phyloP scores from a whole-genome alignment of 2,329 filamentous ascomycete species.

The Neopestalotiopsis sp. region DNA sequence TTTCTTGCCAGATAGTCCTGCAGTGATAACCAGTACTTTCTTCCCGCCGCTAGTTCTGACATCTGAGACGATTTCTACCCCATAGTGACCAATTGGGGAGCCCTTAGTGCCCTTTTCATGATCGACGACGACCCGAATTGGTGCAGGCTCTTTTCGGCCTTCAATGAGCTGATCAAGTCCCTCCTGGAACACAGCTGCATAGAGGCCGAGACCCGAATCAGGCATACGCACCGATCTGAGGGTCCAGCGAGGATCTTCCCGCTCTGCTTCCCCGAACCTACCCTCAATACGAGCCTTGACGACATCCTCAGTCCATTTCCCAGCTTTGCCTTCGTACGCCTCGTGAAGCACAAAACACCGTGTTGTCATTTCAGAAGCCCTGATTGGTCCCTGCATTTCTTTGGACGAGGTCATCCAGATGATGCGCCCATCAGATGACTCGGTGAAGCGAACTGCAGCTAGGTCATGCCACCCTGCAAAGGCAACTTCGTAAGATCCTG shows the following conservation, averaged over 20 bases:
- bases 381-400: conserved; percentile 62
- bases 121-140: conserved; percentile 76
- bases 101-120: conserved; percentile 70
- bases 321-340: conserved; percentile 77
- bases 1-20: conserved; percentile 72
- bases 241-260: conserved; percentile 82
- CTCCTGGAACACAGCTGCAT: conserved; percentile 76
- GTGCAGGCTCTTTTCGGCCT: conserved; percentile 70
- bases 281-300: conserved; percentile 86
- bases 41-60: conserved; percentile 60
- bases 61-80: conserved; percentile 74
- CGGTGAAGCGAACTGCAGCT: conserved; percentile 74
- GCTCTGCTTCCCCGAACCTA: conserved; percentile 81
- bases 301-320: conserved; percentile 82
- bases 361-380: conserved; percentile 60
- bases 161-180: conserved; percentile 65
- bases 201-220: conserved; percentile 64
- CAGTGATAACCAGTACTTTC: conserved; percentile 55
- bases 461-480: conserved; percentile 78
- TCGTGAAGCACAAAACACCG: conserved; percentile 77
- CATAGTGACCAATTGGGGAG: conserved; percentile 69
- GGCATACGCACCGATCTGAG: conserved; percentile 72
- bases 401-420: conserved; percentile 72
- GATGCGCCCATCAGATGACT: conserved; percentile 67
- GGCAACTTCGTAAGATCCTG: conserved; percentile 71